Base-by-base conservation (phyloP, 2,329 filamentous ascomycete species). In the Aspergillus tamarii region DNA sequence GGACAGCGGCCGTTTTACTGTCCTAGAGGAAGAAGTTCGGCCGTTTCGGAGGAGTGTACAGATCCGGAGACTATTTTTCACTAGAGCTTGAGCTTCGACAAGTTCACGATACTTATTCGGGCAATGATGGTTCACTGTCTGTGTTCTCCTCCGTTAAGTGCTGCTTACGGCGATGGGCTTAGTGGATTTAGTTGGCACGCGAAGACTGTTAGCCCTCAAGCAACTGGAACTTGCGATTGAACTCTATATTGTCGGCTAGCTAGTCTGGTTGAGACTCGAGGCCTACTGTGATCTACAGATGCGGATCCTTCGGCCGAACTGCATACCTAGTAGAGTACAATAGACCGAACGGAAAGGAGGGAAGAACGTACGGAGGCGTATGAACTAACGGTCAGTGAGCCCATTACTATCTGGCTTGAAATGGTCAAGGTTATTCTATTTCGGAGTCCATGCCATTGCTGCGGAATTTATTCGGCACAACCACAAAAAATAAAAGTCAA, bases 1-100 rank as follows among this genome's bases (percentile, higher is more conserved):
- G 39, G 45, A 26, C 58, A 30, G 48, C 11, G 48, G 36, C 58
- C 21, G 19, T 60, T 52, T 19, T 60, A 6, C 23, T 55, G 52
- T 41, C 34, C 52, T 30, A 28, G 34, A 54, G 36, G 57, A 43
- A 53, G 36, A 50, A 60, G 46, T 45, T 32, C 48, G 46, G n/a
- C 34, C 34, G 23, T 60, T 53, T 60, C 58, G 48, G 48, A 45
- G 46, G 4, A 54, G 32, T 43, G 58, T 8, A 54, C 58, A 52
- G 32, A 60, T 45, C 23, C 46, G 26, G 34, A 60, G 48, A 43
- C 23, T 60, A 45, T 48, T 28, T 19, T 21, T 26, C n/a, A 11
- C 48, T 36, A 32, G 58, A 60, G 34, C 58, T 28, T 53, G 58
- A 60, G 34, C 58, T 53, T 60, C 58, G 30, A 12, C 7, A 43